phyloP scores from a whole-genome alignment of 352 stramenopile species.

The Phytophthora fragariae region DNA sequence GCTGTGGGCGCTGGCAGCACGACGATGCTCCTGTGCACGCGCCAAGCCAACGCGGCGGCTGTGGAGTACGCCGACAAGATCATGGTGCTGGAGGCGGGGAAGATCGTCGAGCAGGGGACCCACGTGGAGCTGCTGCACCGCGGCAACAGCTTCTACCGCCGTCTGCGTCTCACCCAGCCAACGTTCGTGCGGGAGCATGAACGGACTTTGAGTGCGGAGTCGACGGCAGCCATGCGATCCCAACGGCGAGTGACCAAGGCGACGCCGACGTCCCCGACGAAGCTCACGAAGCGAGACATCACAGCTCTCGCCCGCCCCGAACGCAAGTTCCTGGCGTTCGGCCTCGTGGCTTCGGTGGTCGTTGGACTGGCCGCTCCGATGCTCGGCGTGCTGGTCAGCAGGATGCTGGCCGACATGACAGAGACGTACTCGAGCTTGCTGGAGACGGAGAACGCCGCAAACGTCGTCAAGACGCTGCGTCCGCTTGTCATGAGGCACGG shows the following conservation, averaged over 20 bases:
- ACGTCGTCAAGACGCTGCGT: conserved; percentile 10
- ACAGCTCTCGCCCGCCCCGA: conserved; percentile 47
- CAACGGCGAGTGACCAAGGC: not conserved
- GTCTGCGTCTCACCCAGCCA: conserved; percentile 61
- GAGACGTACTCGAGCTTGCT: conserved; percentile 42
- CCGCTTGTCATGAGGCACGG: conserved; percentile 34
- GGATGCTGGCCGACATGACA: conserved; percentile 46
- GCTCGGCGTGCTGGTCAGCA: conserved; percentile 42
- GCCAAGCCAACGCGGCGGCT: conserved; percentile 79
- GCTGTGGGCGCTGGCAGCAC: conserved; percentile 37
- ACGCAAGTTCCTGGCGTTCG: conserved; percentile 42
- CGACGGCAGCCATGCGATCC: not conserved
- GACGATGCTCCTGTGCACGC: conserved; percentile 89
- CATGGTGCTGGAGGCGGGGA: conserved; percentile 52
- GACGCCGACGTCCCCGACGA: conserved; percentile 21
- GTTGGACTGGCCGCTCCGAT: conserved; percentile 45
- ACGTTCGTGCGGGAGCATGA: conserved; percentile 1
- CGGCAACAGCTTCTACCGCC: conserved; percentile 80
- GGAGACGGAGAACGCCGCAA: conserved; percentile 25
- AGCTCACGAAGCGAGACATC: conserved; percentile 45
- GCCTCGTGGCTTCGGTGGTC: conserved; percentile 41
- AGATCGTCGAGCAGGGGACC: conserved; percentile 56
- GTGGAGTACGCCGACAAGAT: conserved; percentile 72
- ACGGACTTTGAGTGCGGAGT: conserved; percentile 1
- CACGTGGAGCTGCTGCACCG: conserved; percentile 61